Base-by-base conservation (phyloP, 805 yeast genomes). In the Candida chilensis region DNA sequence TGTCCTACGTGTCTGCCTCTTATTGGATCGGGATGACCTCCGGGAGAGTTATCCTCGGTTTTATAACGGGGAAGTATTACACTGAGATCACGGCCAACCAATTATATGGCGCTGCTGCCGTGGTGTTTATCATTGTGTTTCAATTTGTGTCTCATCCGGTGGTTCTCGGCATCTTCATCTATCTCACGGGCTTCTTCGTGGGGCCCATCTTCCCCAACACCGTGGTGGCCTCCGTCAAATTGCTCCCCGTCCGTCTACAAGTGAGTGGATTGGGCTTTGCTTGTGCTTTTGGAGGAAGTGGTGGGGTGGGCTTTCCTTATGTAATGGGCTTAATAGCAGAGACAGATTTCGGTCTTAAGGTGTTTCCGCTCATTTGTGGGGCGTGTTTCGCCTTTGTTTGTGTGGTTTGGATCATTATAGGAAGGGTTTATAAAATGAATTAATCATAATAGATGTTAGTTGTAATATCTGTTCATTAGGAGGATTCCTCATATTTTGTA, bases 151-250 rank as follows among this genome's bases (percentile, higher is more conserved):
- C 25, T 22, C 6, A 7, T 8, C 27, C 36, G 4, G 25, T 24
- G 14, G 8, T 52, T 3, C 38, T 57, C 6, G 59, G 50, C 32
- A 32, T 50, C 2, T 37, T 50, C 4, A 62, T 52, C 2, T 56
- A 60, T 28, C 5, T 54, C 12, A 48, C 60, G 12, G 68, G 68
- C 3, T 40, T 51, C 20, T 41, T 50, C 17, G 60, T 59, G 7
- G 68, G 68, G 6, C 68, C 68, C n/a, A 54, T 62, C 13, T 62
- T 59, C 45, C 67, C 67, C 4, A 57, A 67, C 24, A 52, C 62
- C 5, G 56, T 62, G 21, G 54, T 56, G 18, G 36, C 56, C 14
- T 38, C 60, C 6, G 44, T 61, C 22, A 54, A 55, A 20, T 37
- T 60, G 15, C 37, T 62, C 17, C 67, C 66, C 1, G 40, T 43